Conservation (phyloP, 1,284 basidiomycete species). For the Sparassis latifolia region DNA sequence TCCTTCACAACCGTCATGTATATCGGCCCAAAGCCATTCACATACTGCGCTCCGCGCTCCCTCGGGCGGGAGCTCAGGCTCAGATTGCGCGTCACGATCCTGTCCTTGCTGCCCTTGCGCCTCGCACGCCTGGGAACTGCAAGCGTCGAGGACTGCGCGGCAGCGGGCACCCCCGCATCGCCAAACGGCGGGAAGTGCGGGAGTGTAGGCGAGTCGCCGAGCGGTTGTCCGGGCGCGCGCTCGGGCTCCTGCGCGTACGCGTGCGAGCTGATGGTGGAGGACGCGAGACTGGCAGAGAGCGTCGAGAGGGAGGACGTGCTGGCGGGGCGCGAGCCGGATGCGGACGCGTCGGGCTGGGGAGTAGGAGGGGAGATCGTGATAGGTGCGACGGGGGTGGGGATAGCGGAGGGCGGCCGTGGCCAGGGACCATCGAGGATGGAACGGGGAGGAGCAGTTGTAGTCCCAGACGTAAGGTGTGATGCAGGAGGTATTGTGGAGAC, state of each 20-base stretch:
- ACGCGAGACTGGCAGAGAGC: slow-evolving; percentile 18
- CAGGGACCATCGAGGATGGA: slow-evolving; percentile 25
- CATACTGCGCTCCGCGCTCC: slow-evolving; percentile 11
- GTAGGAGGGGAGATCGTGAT: slow-evolving; percentile 11
- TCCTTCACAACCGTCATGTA: slow-evolving; percentile 37
- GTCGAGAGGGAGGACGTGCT: slow-evolving; percentile 14
- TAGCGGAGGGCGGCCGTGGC: slow-evolving; percentile 24
- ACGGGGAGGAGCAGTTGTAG: slow-evolving; percentile 12
- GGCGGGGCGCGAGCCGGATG: slow-evolving; percentile 12
- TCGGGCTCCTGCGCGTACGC: slow-evolving; percentile 13
- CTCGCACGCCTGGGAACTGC: slow-evolving; percentile 13
- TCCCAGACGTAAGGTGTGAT: background rate
- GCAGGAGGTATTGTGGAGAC: background rate
- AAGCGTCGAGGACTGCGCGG: slow-evolving; percentile 2
- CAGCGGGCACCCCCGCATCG: slow-evolving; percentile 13
- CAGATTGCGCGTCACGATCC: slow-evolving; percentile 12
- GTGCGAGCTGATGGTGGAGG: slow-evolving; percentile 22
- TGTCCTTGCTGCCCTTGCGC: slow-evolving; percentile 19
- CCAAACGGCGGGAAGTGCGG: slow-evolving; percentile 20
- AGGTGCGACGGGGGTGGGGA: slow-evolving; percentile 12
- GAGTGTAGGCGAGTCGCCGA: slow-evolving; percentile 12
- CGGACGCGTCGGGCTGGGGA: background rate
- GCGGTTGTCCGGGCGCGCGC: slow-evolving; percentile 5
- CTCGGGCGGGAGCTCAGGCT: slow-evolving; percentile 11
- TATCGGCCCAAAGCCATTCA: slow-evolving; percentile 21